Base-by-base conservation (phyloP, 2,329 filamentous ascomycete species). In the Ilyonectria robusta region DNA sequence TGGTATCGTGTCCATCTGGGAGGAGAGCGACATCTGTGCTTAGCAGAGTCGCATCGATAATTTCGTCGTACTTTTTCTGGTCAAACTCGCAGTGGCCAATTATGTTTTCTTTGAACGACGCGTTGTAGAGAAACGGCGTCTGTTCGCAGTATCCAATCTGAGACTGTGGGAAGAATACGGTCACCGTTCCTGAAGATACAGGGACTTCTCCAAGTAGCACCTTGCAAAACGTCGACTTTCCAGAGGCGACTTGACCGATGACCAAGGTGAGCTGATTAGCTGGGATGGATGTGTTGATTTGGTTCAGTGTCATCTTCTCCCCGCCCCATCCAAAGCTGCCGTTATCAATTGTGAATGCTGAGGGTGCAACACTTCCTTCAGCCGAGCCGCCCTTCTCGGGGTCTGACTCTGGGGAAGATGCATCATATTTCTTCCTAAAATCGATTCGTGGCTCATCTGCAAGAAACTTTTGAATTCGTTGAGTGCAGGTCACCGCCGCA, bases 181-280 rank as follows among this genome's bases (percentile, higher is more conserved):
- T 66, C 1, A 73, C 70, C 1, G 59, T 64, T 0, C 76, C 76
- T 1, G 69, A 73, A 17, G 60, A 68, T 1, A 71, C 68, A 0
- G 78, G 73, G 0, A 77, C 53, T 35, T 79, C 78, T 1, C 78
- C 78, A 0, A 79, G 69, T 0, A 86, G 70, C 1, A 78, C 80
- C 35, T 81, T 82, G 46, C 79, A 77, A 0, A 84, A 67, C 0
- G 81, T 81, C 0, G 81, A 81, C 63, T 85, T 80, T 1, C 79
- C 78, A 13, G 71, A 77, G 0, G 75, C 78, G 1, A 83, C 78
- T 2, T 81, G 81, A 0, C 83, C 83, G 2, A 81, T 71, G 1
- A 84, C 69, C 1, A 83, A 71, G 0, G 77, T 82, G 4, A 82
- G 67, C 19, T 70, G 65, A 2, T 67, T 58, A 2, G 62, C 63